Evolutionary conservation across 768 basidiomycete species (phyloP), one percentile per base, ranked within the genome.

Genomic region (Candolleomyces eurysporus): DNA sequence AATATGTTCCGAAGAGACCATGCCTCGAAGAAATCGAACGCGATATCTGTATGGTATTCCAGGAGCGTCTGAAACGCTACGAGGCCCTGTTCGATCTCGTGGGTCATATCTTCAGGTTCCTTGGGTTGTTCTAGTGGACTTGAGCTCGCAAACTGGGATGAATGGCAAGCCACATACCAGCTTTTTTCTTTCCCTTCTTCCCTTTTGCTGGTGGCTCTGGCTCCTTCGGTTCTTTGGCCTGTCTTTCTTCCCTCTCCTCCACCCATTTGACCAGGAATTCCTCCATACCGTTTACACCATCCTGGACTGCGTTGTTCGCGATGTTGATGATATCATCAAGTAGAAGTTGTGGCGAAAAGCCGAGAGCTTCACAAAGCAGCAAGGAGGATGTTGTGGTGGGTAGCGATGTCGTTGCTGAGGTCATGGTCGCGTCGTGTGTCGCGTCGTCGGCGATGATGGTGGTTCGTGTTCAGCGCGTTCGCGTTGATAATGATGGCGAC

Each of bases 1-100:
- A 96, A 96, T 60, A 94, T 90, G 73, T 96, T 97, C 46, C 93
- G 79, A 68, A 94, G 72, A 11, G 86, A 88, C 94, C 94, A 96
- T 0, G 87, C 88, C 74, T 94, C 94, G 67, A 97, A 92, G 69
- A 89, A 91, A 71, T 97, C 94, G 62, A 96, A 92, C 0, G 94
- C 94, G 49, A 92, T 82, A 68, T 97, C 94, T 48, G 91, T 88
- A 65, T 95, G 94, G 58, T 86, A 86, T 68, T 95, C 92, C 14
- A 97, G 80, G 49, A 96, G 80, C 0, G 94, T 95, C 71, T 96
- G 92, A 64, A 96, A 92, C 22, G 91, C 83, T 54, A 92, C 89
- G 1, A 94, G 75, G 2, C 93, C 94, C 74, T 92, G 86, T 65
- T 89, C 87, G 21, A 90, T 80, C 62, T 91, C 89, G 60, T 88